phyloP scores from a whole-genome alignment of 129 eudicot species.

The Flaveria trinervia region DNA sequence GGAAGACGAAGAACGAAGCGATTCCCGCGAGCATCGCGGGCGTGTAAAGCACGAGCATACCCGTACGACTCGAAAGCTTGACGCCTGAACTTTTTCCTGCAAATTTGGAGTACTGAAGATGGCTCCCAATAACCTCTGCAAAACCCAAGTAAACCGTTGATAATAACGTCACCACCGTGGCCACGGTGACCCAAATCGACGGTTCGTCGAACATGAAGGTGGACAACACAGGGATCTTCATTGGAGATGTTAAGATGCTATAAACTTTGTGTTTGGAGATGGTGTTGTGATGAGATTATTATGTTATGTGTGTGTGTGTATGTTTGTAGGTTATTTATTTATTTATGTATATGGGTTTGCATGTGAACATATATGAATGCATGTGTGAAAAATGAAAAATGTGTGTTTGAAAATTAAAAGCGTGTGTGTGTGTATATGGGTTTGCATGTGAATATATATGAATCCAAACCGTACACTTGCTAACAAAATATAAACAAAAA shows the following conservation, averaged over 20 bases:
- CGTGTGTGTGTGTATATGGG: too few species aligned
- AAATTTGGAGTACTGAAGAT: conserved; percentile 39
- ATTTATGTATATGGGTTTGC: too few species aligned
- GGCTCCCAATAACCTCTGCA: conserved; percentile 32
- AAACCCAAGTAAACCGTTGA: conserved; percentile 22
- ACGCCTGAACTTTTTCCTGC: not conserved
- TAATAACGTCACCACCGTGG: not conserved
- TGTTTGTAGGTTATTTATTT: too few species aligned
- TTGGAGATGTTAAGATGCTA: not conserved
- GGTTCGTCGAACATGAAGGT: conserved; percentile 30
- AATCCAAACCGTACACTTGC: too few species aligned
- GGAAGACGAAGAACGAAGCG: conserved; percentile 20
- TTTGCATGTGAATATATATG: too few species aligned
- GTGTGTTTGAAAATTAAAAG: too few species aligned
- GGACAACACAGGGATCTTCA: conserved; percentile 26
- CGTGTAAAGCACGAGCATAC: conserved; percentile 41
- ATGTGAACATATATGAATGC: too few species aligned
- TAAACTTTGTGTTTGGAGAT: not conserved
- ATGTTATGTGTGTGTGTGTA: too few species aligned
- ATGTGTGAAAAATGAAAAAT: too few species aligned
- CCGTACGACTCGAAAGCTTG: conserved; percentile 35
- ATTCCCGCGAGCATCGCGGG: conserved; percentile 44
- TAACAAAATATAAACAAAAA: too few species aligned
- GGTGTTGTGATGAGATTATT: too few species aligned
- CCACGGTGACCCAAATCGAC: conserved; percentile 30